Evolutionary conservation across 2,329 filamentous ascomycete species (phyloP).

Genomic region (Ceratocystis variospora): DNA sequence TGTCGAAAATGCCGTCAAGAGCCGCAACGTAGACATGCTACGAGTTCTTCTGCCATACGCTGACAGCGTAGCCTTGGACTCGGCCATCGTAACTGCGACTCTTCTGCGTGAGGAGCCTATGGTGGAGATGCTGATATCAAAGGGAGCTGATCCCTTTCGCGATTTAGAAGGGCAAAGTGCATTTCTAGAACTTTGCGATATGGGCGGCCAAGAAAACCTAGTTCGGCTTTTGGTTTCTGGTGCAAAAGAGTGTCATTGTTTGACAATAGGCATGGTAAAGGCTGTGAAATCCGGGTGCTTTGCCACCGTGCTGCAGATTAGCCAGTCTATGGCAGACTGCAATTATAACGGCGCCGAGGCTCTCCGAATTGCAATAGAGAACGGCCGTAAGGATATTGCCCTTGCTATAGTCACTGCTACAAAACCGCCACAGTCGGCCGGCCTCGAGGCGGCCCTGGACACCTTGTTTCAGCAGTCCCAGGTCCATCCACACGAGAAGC

Average conservation of each 20-base stretch:
- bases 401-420: conserved; percentile 41
- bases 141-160: conserved; percentile 37
- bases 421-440: conserved; percentile 35
- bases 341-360: conserved; percentile 39
- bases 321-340: conserved; percentile 39
- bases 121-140: conserved; percentile 35
- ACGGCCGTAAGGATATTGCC: conserved; percentile 39
- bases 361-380: conserved; percentile 35
- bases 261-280: conserved; percentile 40
- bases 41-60: conserved; percentile 41
- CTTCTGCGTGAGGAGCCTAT: conserved; percentile 31
- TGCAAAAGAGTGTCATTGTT: conserved; percentile 30
- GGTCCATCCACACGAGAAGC: conserved; percentile 36
- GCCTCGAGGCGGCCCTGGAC: conserved; percentile 38
- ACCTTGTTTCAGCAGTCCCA: conserved; percentile 34
- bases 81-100: conserved; percentile 37
- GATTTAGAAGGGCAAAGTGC: conserved; percentile 38
- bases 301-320: conserved; percentile 37
- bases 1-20: conserved; percentile 37
- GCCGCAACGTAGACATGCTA: conserved; percentile 39
- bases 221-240: conserved; percentile 37
- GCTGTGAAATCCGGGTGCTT: conserved; percentile 37
- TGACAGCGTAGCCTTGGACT: conserved; percentile 37
- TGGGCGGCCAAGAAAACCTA: conserved; percentile 34
- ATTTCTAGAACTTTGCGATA: conserved; percentile 38